Evolutionary conservation across 2,329 filamentous ascomycete species (phyloP), one percentile per base, ranked within the genome.

Genomic region (Venturiaceae sp.): DNA sequence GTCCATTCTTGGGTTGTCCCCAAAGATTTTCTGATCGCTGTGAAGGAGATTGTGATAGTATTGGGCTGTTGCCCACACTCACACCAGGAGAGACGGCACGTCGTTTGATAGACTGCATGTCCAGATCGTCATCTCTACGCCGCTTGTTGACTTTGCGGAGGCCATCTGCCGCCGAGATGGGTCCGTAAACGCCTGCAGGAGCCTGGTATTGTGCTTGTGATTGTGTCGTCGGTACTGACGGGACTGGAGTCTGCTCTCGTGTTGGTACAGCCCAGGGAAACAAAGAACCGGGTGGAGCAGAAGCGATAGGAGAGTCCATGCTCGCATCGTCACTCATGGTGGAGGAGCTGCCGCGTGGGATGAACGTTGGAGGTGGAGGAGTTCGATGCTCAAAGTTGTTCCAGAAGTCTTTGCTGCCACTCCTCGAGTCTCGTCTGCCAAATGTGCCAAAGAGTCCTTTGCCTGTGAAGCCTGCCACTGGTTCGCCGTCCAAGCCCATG

Each of bases 31-130:
- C 75, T 63, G 91, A 88, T 53, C 86, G 80, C 68, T 92, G 85
- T 63, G 88, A 81, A 1, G 92, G 90, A 58, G 88, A 92, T 69
- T 96, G 90, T 65, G 79, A 77, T 60, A 92, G 82, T 36, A 96
- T 80, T 1, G 92, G 92, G 62, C 89, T 95, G 72, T 92, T 95
- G 66, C 95, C 90, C 1, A 87, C 86, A 69, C 90, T 95, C 79
- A 96, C 85, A 16, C 92, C 90, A 0, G 92, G 92, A 60, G 88
- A 94, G 2, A 97, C 92, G 26, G 92, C 92, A 46, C 92, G 83
- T 16, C 92, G 83, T 74, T 97, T 97, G 76, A 96, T 92, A 61
- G 86, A 88, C 39, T 85, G 81, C 1, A 89, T 86, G 68, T 97
- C 92, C 59, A 96, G 87, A 66, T 96, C 92, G 66, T 96, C 91